A percentile compares a stretch with the other conserved stretches of the same genome.
Conservation (phyloP, 768 basidiomycete genomes). For the Collybiopsis confluens region DNA sequence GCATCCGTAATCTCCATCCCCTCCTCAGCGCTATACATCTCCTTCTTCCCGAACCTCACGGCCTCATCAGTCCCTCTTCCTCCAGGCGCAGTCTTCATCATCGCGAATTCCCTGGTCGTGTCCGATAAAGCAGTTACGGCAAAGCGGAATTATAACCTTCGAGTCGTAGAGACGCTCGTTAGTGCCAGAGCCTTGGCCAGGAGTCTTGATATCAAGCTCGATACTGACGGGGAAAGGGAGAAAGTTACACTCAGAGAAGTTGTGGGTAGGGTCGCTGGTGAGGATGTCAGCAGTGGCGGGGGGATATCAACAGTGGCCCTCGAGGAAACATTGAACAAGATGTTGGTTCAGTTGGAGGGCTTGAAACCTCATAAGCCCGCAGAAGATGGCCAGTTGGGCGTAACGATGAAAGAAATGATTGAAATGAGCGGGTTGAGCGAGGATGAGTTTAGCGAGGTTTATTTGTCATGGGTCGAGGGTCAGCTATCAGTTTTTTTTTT, state of each 20-base stretch:
- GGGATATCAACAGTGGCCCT: conserved; percentile 39
- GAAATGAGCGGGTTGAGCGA: conserved; percentile 52
- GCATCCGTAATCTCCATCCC: conserved; percentile 77
- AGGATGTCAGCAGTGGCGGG: conserved; percentile 40
- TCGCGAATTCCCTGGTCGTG: conserved; percentile 80
- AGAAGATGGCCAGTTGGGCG: conserved; percentile 48
- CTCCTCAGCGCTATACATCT: conserved; percentile 70
- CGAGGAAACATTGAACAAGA: conserved; percentile 40
- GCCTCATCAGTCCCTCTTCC: conserved; percentile 66
- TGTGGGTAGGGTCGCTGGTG: conserved; percentile 50
- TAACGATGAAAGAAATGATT: conserved; percentile 75
- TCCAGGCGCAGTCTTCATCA: conserved; percentile 57
- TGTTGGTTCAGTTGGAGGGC: conserved; percentile 45
- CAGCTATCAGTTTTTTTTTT: conserved; percentile 18
- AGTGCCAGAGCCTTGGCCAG: conserved; percentile 72
- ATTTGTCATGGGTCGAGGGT: conserved; percentile 81
- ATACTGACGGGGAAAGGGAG: conserved; percentile 39
- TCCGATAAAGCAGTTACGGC: conserved; percentile 78
- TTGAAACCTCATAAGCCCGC: conserved; percentile 39
- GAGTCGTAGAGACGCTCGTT: conserved; percentile 86
- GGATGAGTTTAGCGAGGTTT: conserved; percentile 58
- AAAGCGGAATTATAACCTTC: conserved; percentile 79
- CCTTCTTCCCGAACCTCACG: conserved; percentile 72
- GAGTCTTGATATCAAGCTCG: conserved; percentile 43
- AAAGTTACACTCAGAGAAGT: conserved; percentile 67